These are phyloP conservation scores for Trametes sanguinea DNA, from an alignment of 768 basidiomycete genomes.

Conservation along the genomic window DNA sequence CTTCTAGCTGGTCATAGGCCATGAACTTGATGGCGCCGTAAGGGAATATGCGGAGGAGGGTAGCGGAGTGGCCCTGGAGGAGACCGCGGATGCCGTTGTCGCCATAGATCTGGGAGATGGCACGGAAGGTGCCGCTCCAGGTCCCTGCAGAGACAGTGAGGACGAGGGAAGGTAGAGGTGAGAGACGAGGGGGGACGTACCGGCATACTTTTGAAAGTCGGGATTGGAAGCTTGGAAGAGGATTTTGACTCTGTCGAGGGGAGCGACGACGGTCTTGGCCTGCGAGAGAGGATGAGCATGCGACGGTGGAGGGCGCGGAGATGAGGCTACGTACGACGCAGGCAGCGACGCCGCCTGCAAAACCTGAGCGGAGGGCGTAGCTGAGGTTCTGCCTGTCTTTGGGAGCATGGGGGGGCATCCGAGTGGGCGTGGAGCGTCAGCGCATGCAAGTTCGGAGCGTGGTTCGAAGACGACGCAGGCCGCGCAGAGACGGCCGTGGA, in stretches of 20 bases:
- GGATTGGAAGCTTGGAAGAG: constrained; percentile 97
- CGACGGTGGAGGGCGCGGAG: constrained; percentile 13
- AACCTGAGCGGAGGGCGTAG: constrained; percentile 65
- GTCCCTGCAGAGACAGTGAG: constrained; percentile 74
- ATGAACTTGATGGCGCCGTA: constrained; percentile 98
- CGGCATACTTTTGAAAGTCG: constrained; percentile 91
- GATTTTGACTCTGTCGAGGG: constrained; percentile 97
- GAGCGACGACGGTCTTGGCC: constrained; percentile 95
- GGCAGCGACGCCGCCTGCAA: constrained; percentile 93
- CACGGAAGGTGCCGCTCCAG: constrained; percentile 82
- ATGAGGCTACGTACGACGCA: constrained; percentile 70
- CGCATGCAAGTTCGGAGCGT: neutral
- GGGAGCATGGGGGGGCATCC: constrained; percentile 63
- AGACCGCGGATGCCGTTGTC: constrained; percentile 75
- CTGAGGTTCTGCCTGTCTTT: constrained; percentile 32
- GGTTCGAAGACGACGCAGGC: neutral
- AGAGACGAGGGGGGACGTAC: constrained; percentile 44
- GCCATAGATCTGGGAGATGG: constrained; percentile 69
- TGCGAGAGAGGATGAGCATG: constrained; percentile 34
- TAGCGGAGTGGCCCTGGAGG: constrained; percentile 95
- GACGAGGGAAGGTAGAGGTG: constrained; percentile 10
- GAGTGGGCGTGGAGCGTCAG: constrained; percentile 26
- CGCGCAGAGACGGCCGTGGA: too few relatives aligned
- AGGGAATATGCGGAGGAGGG: constrained; percentile 91
- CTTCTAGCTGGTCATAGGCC: constrained; percentile 87